phyloP scores from a whole-genome alignment of 1,284 basidiomycete genomes.

The Rhodotorula sp. region DNA sequence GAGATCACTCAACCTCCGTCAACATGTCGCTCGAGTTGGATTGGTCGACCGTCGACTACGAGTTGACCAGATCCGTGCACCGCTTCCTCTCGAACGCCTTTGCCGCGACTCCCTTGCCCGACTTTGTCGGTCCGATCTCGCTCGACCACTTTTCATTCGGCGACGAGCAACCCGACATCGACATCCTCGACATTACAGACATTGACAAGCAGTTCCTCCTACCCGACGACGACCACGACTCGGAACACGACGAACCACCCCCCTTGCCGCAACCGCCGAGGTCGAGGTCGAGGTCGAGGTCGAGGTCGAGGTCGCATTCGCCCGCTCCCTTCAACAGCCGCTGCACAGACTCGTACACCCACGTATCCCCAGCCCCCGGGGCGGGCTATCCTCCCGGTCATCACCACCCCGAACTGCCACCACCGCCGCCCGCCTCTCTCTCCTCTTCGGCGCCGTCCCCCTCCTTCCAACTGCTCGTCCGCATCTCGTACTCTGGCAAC shows the following conservation, averaged over 20 bases:
- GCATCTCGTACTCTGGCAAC: constrained; percentile 51
- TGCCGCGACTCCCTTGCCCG: constrained; percentile 66
- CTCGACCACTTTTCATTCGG: constrained; percentile 87
- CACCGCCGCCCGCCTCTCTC: neutral
- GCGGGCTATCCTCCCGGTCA: neutral
- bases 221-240: constrained; percentile 65
- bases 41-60: constrained; percentile 60
- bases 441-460: constrained; percentile 35
- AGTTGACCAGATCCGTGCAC: constrained; percentile 69
- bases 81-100: constrained; percentile 78
- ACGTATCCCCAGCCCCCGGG: too few relatives aligned
- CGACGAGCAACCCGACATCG: constrained; percentile 72
- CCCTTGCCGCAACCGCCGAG: neutral
- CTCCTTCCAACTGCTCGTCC: constrained; percentile 52
- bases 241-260: constrained; percentile 42
- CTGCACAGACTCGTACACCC: too few relatives aligned
- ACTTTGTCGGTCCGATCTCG: constrained; percentile 87
- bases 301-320: neutral
- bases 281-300: too few relatives aligned
- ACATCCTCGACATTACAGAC: constrained; percentile 86
- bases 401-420: neutral
- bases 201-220: constrained; percentile 91
- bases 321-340: neutral
- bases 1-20: neutral
- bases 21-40: constrained; percentile 58